Evolutionary conservation across 2,329 filamentous ascomycete species (phyloP).

Genomic region (Sclerotinia trifoliorum): DNA sequence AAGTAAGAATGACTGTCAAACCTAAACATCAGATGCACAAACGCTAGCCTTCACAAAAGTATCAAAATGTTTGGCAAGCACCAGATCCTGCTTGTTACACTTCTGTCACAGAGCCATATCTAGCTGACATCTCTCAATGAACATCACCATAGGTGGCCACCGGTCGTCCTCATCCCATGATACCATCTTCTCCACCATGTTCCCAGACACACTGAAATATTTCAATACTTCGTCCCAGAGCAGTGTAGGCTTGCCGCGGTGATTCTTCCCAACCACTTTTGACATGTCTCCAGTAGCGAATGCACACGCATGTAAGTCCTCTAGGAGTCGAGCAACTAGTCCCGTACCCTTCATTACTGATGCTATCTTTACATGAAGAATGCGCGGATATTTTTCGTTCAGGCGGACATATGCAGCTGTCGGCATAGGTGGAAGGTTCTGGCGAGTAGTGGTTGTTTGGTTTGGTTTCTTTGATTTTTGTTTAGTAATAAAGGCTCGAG

Average conservation of each 20-base stretch:
- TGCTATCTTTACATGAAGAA: neutral
- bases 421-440: accelerated
- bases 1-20: neutral
- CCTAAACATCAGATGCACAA: neutral
- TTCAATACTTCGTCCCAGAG: conserved; percentile 8
- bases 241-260: neutral
- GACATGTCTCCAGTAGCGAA: neutral
- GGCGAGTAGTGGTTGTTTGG: neutral
- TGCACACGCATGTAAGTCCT: neutral
- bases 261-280: neutral
- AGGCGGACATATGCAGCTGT: neutral
- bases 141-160: neutral
- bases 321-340: neutral
- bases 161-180: neutral
- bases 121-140: conserved; percentile 8
- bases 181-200: neutral
- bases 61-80: neutral
- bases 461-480: neutral
- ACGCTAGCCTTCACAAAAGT: neutral
- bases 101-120: neutral
- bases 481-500: accelerated
- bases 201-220: neutral
- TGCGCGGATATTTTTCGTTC: neutral
- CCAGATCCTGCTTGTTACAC: neutral
- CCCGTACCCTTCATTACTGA: neutral